Evolutionary conservation across 306 rosid species (phyloP).

Genomic region (Trichosanthes cucumerina): DNA sequence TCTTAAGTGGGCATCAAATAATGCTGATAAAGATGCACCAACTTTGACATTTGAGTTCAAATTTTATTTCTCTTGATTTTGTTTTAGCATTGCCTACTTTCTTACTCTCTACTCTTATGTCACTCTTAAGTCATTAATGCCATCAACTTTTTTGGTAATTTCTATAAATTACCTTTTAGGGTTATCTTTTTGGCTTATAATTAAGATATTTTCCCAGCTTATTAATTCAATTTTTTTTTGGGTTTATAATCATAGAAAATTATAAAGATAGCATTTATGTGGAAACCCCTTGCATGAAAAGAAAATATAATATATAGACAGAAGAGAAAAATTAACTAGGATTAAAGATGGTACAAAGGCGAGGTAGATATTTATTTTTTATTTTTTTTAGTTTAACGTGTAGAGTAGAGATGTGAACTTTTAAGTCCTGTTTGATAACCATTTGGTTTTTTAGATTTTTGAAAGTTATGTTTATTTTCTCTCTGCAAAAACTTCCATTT

Average conservation of each 20-base stretch:
- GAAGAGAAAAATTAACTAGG: background rate
- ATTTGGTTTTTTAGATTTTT: too few species aligned
- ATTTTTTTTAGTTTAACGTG: too few species aligned
- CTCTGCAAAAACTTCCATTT: too few species aligned
- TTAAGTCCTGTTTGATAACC: too few species aligned
- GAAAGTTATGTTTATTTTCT: too few species aligned
- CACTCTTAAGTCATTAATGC: background rate
- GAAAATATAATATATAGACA: background rate
- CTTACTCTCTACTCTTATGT: background rate
- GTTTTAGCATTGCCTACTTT: background rate
- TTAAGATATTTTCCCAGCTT: background rate
- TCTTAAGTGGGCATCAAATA: constrained; percentile 9
- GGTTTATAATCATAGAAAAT: background rate
- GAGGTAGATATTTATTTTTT: too few species aligned
- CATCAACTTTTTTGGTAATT: background rate
- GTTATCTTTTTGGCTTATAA: background rate
- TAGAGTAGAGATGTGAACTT: too few species aligned
- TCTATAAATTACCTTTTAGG: background rate
- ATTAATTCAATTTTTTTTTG: background rate
- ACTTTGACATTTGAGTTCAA: background rate
- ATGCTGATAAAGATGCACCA: background rate
- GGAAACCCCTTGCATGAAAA: too few species aligned
- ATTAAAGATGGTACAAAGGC: background rate
- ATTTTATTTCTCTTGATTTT: background rate
- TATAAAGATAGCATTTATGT: background rate